Base-by-base conservation (phyloP, 768 basidiomycete genomes). In the Auricularia heimuer region DNA sequence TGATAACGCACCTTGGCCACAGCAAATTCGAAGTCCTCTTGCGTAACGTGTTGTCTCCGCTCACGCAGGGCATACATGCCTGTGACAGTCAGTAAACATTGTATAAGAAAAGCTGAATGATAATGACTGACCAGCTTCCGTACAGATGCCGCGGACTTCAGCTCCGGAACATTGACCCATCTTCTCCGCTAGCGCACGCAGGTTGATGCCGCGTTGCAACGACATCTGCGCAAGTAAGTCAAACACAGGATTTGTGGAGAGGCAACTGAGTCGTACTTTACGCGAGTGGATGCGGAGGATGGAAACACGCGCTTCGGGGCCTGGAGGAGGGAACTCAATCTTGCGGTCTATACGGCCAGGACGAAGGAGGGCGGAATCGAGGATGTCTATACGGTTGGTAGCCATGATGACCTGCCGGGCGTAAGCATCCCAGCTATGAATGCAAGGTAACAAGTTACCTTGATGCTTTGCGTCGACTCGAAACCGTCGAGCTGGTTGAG, bases 81-180 rank as follows among this genome's bases (percentile, higher is more conserved):
- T 88, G 67, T 8, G 65, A 35, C 16, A 60, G 10, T 51, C 47
- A 51, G 12, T 2, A 34, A 47, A 54, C 29, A 29, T 29, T 29
- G 29, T 29, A 29, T 0, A 44, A 21, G 14, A 42, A 12, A 62
- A 33, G 66, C 10, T 44, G 10, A 63, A n/a, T 18, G 7, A 58
- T 4, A 37, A 4, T 47, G 61, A 75, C 86, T 66, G 65, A 87
- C 92, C 92, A n/a, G 94, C 94, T 79, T 96, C 94, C 0, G 95
- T 96, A 74, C 94, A 96, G 69, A 97, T 97, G 77, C 94, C 96
- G 16, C 96, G 84, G 16, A 98, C 96, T 75, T 99, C 96, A 1
- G 96, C 96, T 69, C 96, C 96, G 1, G 93, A 96, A 73, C 96
- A 98, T 72, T 97, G 93, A 0, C 96, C 96, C 96, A 98, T 99